Conservation (phyloP, 257 asterid genomes). For the Salvia miltiorrhiza region DNA sequence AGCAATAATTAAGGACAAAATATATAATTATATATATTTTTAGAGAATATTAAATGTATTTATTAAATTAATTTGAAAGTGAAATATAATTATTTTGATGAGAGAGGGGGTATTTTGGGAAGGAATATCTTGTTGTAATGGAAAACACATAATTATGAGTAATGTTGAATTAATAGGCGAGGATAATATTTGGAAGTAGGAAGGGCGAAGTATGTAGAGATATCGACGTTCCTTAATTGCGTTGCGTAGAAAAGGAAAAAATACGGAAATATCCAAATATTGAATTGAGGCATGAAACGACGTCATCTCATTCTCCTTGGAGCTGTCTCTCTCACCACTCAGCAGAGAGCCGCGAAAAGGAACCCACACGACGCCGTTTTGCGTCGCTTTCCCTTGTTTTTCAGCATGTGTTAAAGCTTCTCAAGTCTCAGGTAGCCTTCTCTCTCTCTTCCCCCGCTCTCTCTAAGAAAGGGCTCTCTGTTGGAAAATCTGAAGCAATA, state of each 20-base stretch:
- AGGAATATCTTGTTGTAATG: too few relatives aligned
- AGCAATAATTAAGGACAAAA: too few relatives aligned
- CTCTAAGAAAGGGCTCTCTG: neutral
- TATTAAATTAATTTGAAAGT: too few relatives aligned
- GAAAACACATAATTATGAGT: neutral
- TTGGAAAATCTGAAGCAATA: slow-evolving; percentile 11
- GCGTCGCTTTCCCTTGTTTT: slow-evolving; percentile 19
- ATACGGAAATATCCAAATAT: neutral
- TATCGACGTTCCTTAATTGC: slow-evolving; percentile 5
- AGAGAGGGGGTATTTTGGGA: too few relatives aligned
- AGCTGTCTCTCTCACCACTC: slow-evolving; percentile 18
- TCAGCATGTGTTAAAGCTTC: slow-evolving; percentile 15
- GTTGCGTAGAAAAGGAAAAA: slow-evolving; percentile 10
- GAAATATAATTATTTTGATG: too few relatives aligned
- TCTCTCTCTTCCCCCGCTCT: neutral
- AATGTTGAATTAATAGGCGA: neutral
- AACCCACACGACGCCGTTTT: slow-evolving; percentile 32
- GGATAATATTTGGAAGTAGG: neutral
- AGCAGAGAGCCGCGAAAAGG: slow-evolving; percentile 4
- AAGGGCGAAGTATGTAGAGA: neutral
- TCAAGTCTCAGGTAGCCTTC: neutral
- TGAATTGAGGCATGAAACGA: slow-evolving; percentile 21
- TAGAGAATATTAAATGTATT: too few relatives aligned
- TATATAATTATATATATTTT: too few relatives aligned
- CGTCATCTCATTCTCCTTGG: slow-evolving; percentile 23